Base-by-base conservation (phyloP, 2,329 filamentous ascomycete species). In the Ilyonectria destructans region DNA sequence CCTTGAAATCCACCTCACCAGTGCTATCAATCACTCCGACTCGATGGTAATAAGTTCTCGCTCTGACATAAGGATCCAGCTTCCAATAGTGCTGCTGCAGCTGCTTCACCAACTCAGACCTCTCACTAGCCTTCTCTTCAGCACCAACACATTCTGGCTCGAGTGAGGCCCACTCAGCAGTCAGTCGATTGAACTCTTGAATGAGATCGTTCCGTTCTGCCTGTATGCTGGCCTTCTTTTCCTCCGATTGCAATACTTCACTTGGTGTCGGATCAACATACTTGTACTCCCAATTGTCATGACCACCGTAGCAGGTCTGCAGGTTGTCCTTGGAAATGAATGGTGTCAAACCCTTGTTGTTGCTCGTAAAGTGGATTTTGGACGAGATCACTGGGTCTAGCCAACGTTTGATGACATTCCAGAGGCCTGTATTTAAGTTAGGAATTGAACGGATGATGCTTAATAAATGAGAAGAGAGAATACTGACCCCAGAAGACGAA, bases 361-460 rank as follows among this genome's bases (percentile, higher is more conserved):
- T 89, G 67, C 87, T 90, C 26, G 89, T 91, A 78, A 93, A 93
- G 76, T 93, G 87, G 15, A 94, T 88, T 81, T 94, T 94, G 62
- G 86, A 83, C 4, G 92, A 91, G 29, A 94, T 91, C 7, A 94
- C 91, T 10, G 92, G 92, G 77, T 94, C 92, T 35, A 94, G 86
- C 92, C 92, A 94, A 75, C 90, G 90, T 70, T 88, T 89, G 80
- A 94, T 93, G 71, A 94, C 89, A 70, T 84, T 90, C 92, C 80
- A 82, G 12, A 81, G 74, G 9, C 80, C 80, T 81, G 35, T 23
- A n/a, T 10, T 4, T 23, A 10, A 6, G 49, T 69, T 52, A 63
- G 61, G 21, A 9, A 26, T 26, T 6, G 26, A 26, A 26, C 26
- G 1, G 26, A 26, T 26, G 26, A 26, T 26, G 26, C 26, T 26